phyloP scores from a whole-genome alignment of 208 protist species.

The Leishmania gerbilli region DNA sequence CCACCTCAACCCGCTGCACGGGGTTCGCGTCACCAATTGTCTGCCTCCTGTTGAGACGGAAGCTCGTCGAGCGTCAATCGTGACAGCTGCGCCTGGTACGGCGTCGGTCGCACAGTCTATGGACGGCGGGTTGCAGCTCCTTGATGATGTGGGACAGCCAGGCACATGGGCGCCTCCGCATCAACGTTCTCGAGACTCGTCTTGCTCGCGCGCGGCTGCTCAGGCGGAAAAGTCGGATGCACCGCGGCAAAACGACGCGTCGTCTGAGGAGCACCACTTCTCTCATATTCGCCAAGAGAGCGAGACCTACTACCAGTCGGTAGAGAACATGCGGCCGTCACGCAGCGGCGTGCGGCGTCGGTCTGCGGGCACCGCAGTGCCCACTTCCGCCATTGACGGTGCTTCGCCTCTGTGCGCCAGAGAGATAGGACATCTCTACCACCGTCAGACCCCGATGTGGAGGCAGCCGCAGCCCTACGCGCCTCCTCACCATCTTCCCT shows the following conservation, averaged over 20 bases:
- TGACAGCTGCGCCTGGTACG: background rate
- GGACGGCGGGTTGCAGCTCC: background rate
- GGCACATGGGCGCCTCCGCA: background rate
- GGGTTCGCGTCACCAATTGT: background rate
- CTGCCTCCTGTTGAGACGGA: background rate
- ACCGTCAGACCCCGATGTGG: slow-evolving; percentile 1
- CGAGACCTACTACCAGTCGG: slow-evolving; percentile 15
- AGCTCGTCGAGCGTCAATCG: background rate
- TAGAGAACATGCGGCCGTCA: slow-evolving; percentile 12
- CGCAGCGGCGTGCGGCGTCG: slow-evolving; percentile 6
- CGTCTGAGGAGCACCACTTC: background rate
- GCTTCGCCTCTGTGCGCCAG: background rate
- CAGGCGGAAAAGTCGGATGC: background rate
- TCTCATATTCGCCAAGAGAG: slow-evolving; percentile 8
- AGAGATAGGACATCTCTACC: slow-evolving; percentile 10
- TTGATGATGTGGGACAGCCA: background rate
- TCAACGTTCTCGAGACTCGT: background rate
- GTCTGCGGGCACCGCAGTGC: background rate
- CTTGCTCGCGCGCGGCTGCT: background rate
- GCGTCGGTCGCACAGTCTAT: background rate
- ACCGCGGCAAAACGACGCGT: slow-evolving; percentile 6
- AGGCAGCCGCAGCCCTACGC: background rate
- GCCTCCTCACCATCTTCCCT: background rate
- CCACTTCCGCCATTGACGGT: too few relatives aligned
- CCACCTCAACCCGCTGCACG: slow-evolving; percentile 38